Evolutionary conservation across 2,329 filamentous ascomycete genomes (phyloP), one percentile per base, ranked within the genome.

Genomic region (Colletotrichum spinosum): DNA sequence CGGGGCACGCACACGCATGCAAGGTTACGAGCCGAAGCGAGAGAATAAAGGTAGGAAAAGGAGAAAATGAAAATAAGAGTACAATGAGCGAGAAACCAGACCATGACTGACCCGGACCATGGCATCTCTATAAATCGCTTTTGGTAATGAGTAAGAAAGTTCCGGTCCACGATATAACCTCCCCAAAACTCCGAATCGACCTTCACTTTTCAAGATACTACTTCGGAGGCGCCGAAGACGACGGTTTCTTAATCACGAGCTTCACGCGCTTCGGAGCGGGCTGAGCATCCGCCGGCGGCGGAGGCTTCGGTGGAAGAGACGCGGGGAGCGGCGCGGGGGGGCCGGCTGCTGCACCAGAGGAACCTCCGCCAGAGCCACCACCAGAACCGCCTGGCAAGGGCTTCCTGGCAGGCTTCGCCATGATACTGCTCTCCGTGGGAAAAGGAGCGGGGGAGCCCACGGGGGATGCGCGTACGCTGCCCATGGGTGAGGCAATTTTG

Each of bases 401-500:
- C 53, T 73, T 78, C 39, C 76, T 72, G 11, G 71, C 71, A 8
- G 77, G 74, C 56, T 80, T 80, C 11, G 74, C 72, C 1, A 72
- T 71, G 34, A 77, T 76, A 8, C 67, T 78, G 4, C 69, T 62
- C 15, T 56, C 56, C 3, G 60, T 72, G 7, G 70, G 61, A 3
- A 70, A 59, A 8, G 69, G 56, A 10, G 75, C 76, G 2, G 72
- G 69, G 7, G 70, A 64, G 3, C 68, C 72, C 2, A 73, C 74
- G 2, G 79, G 78, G 49, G 67, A 68, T 33, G 65, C 60, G 17
- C 67, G 67, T 15, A 56, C 55, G 46, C 56, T 67, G 25, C 60
- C 35, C 35, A 60, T 45, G 15, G 10, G 10, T 4, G 60, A 41
- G 9, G 57, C 48, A 10, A 54, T 37, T 39, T 62, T 69, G 46